A percentile compares a stretch with the other conserved stretches of the same genome.
These are phyloP conservation scores for Apophysomyces sp. DNA, from an alignment of 371 early-diverging fungal species.

Conservation along the genomic window DNA sequence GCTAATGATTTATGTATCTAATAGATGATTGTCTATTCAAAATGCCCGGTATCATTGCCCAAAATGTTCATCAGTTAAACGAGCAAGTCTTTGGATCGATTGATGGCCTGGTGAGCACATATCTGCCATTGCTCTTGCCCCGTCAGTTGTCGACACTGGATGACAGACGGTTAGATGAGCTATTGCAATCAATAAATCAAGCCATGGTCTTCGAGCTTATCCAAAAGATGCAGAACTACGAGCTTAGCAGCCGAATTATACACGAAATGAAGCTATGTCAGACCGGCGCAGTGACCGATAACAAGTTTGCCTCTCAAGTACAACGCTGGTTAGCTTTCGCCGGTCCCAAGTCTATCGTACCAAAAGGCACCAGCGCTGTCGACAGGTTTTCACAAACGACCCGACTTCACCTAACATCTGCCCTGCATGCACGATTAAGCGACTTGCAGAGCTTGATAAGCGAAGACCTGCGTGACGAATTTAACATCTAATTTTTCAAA, in stretches of 20 bases:
- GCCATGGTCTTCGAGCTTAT: not conserved
- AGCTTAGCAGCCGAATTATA: not conserved
- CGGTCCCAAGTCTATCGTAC: not conserved
- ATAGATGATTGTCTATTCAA: slow-evolving; percentile 13
- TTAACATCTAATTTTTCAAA: not conserved
- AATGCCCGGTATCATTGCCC: slow-evolving; percentile 20
- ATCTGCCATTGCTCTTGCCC: slow-evolving; percentile 1
- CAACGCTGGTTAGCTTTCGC: not conserved
- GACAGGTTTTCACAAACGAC: not conserved
- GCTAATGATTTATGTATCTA: not conserved
- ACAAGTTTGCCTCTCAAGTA: not conserved
- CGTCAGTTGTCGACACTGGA: not conserved
- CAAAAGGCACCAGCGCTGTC: not conserved
- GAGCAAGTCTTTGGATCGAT: slow-evolving; percentile 5
- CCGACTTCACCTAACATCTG: not conserved
- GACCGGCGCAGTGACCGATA: not conserved
- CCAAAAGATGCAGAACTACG: not conserved
- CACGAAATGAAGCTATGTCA: not conserved
- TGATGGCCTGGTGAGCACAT: slow-evolving; percentile 1
- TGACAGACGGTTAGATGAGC: not conserved
- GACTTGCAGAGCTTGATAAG: not conserved
- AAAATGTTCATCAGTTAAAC: slow-evolving; percentile 16
- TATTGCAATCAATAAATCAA: not conserved
- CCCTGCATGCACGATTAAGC: not conserved
- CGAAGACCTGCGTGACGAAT: not conserved